These are phyloP conservation scores for Ophiostoma himal-ulmi DNA, from an alignment of 2,329 filamentous ascomycete genomes.

Conservation along the genomic window DNA sequence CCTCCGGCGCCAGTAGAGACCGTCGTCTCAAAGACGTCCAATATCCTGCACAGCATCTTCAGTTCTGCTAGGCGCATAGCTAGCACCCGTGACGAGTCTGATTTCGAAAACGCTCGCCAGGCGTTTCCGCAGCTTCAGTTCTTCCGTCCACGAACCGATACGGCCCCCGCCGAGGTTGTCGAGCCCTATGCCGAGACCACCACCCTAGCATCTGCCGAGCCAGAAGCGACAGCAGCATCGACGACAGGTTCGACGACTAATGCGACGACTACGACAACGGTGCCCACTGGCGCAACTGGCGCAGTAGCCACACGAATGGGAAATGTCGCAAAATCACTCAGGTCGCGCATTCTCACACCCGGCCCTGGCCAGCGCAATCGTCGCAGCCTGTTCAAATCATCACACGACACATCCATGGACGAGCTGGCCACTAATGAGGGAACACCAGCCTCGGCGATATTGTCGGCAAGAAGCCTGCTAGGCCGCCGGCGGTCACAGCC, in stretches of 20 bases:
- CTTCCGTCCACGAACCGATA: slow-evolving; percentile 22
- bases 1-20: slow-evolving; percentile 20
- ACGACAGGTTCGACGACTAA: neutral
- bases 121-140: slow-evolving; percentile 25
- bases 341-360: slow-evolving; percentile 21
- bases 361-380: slow-evolving; percentile 17
- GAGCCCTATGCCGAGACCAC: slow-evolving; percentile 2
- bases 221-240: neutral
- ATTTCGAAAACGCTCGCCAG: slow-evolving; percentile 22
- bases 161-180: neutral
- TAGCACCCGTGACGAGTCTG: slow-evolving; percentile 12
- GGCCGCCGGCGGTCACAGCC: slow-evolving; percentile 14
- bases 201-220: neutral
- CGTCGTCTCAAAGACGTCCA: slow-evolving; percentile 23
- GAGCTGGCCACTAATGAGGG: slow-evolving; percentile 20
- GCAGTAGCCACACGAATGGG: neutral
- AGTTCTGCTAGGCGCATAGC: slow-evolving; percentile 23
- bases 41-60: slow-evolving; percentile 23
- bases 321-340: slow-evolving; percentile 1
- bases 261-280: neutral
- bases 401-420: slow-evolving; percentile 19
- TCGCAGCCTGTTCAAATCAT: neutral
- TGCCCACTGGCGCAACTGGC: neutral
- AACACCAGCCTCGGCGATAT: slow-evolving; percentile 10
- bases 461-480: slow-evolving; percentile 16